Evolutionary conservation across 441 rosid genomes (phyloP), one percentile per base, ranked within the genome.

Genomic region (Populus hybrid): DNA sequence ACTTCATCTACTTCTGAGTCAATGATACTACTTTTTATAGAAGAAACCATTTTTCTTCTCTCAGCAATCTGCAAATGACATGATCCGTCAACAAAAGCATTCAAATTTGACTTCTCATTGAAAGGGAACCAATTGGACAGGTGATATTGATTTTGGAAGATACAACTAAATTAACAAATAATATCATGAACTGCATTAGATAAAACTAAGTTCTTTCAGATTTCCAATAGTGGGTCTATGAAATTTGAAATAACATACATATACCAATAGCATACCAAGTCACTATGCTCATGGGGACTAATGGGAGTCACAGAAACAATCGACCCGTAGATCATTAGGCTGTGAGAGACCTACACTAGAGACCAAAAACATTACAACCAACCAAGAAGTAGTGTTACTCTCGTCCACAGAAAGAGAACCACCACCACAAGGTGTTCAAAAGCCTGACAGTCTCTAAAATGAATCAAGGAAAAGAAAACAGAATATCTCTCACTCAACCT

Each of bases 11-110:
- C 87, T 29, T 89, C 89, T 74, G 85, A 78, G 71, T 84, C 74
- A 72, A 78, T 38, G 45, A 72, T 77, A 76, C 86, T 87, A 73
- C 79, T 82, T 65, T 87, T 90, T 76, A 91, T 90, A 70, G 94
- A 88, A 68, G 97, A 89, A 72, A 92, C 88, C 80, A 94, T 50
- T 85, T 89, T 94, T 88, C 90, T 92, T 84, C 97, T 86, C 86
- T 88, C 95, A 75, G 93, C 86, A 82, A 95, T 94, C 99, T 95
- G 84, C 79, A 86, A 78, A 76, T 31, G 74, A 77, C 69, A 77
- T 69, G 53, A 38, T 78, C 71, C 59, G 35, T 64, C 81, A 75
- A 50, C 56, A 76, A 68, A 24, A 78, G 56, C 68, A 56, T n/a
- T 69, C 71, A 59, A 68, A 73, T 71, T 76, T 29, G 64, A 68